Conservation (phyloP, 169 alveolate species). For the Plasmodium berghei region DNA sequence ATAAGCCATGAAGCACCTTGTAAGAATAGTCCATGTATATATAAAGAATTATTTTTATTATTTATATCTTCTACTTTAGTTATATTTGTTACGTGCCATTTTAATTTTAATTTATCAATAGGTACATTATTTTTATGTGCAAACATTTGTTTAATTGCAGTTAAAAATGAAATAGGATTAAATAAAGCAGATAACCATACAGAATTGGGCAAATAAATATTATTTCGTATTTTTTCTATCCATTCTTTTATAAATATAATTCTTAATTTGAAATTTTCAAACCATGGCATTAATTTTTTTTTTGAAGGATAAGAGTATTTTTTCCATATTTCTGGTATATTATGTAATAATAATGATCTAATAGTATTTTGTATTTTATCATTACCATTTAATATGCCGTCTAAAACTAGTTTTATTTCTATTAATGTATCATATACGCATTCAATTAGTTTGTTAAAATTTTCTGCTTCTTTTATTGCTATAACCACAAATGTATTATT, state of each 20-base stretch:
- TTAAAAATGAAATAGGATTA: slow-evolving; percentile 96
- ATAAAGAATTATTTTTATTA: slow-evolving; percentile 64
- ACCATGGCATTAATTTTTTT: slow-evolving; percentile 72
- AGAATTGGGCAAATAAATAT: slow-evolving; percentile 39
- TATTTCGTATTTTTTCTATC: slow-evolving; percentile 52
- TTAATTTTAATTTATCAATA: slow-evolving; percentile 53
- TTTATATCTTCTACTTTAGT: slow-evolving; percentile 65
- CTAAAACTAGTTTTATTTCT: slow-evolving; percentile 57
- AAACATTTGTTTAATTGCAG: slow-evolving; percentile 93
- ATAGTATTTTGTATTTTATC: slow-evolving; percentile 58
- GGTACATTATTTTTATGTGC: slow-evolving; percentile 64
- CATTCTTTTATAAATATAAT: slow-evolving; percentile 72
- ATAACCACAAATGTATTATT: slow-evolving; percentile 78
- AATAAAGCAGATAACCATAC: slow-evolving; percentile 92
- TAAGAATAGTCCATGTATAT: slow-evolving; percentile 60
- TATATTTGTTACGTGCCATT: slow-evolving; percentile 71
- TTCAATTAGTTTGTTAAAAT: slow-evolving; percentile 48
- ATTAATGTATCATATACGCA: slow-evolving; percentile 62
- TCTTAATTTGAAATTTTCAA: slow-evolving; percentile 64
- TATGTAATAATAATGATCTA: slow-evolving; percentile 53
- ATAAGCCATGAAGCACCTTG: slow-evolving; percentile 74
- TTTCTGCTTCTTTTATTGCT: slow-evolving; percentile 67
- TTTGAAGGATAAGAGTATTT: slow-evolving; percentile 63
- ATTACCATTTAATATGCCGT: slow-evolving; percentile 57
- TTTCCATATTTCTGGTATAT: slow-evolving; percentile 67